Percentiles rank a stretch among this genome's conserved stretches.
Conservation (phyloP, 2,329 filamentous ascomycete species). For the Curvularia sp. region DNA sequence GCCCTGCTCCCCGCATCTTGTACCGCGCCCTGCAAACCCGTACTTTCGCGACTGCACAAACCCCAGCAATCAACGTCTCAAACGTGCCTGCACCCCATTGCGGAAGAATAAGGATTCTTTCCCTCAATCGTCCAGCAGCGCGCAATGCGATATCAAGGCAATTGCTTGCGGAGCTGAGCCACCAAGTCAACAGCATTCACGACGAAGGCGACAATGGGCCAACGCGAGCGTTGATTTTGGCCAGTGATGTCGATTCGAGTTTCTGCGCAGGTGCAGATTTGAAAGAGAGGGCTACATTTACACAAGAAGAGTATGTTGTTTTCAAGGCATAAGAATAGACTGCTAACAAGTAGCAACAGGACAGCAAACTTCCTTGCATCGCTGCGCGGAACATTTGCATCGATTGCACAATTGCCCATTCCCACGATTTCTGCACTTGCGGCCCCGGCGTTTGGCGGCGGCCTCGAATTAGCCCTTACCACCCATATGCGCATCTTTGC, state of each 20-base stretch:
- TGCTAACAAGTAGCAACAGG: conserved; percentile 56
- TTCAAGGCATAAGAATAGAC: not conserved
- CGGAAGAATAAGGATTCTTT: conserved; percentile 86
- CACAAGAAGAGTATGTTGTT: conserved; percentile 71
- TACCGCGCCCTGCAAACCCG: conserved; percentile 36
- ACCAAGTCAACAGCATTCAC: conserved; percentile 75
- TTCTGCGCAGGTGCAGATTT: conserved; percentile 96
- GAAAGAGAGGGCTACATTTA: conserved; percentile 83
- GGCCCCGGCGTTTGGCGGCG: conserved; percentile 87
- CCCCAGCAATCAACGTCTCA: conserved; percentile 70
- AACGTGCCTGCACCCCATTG: conserved; percentile 78
- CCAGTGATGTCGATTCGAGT: conserved; percentile 81
- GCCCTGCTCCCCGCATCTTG: conserved; percentile 29
- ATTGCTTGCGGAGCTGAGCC: conserved; percentile 73
- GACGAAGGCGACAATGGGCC: conserved; percentile 62
- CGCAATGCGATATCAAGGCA: conserved; percentile 89
- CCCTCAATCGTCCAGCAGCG: conserved; percentile 82
- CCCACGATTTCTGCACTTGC: conserved; percentile 90
- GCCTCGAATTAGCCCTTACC: conserved; percentile 88
- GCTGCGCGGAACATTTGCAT: conserved; percentile 77
- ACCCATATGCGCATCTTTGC: conserved; percentile 89
- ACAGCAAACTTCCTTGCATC: conserved; percentile 78
- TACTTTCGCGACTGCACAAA: conserved; percentile 54
- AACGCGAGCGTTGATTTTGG: conserved; percentile 82
- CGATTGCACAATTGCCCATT: conserved; percentile 77